Evolutionary conservation across 225 moss, liverwort and hornwort genomes (phyloP), one percentile per base, ranked within the genome.

Genomic region (Pseudoscleropodium purum): DNA sequence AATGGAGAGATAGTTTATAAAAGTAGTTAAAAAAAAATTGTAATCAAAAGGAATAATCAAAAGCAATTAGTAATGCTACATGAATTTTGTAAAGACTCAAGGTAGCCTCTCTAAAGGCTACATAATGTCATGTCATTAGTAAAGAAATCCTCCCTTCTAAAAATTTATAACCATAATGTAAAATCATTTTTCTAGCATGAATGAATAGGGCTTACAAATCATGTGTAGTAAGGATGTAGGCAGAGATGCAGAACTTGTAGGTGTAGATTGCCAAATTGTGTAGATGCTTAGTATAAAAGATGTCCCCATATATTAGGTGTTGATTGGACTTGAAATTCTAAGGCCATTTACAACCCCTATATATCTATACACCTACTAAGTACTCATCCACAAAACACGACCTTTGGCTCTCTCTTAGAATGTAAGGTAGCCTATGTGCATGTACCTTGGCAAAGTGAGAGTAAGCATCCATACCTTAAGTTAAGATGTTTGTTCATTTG

Each of bases 251-350:
- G 0, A 68, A 21, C 37, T 68, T 37, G 7, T 7, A 15, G 2
- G 4, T 4, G 64, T 3, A 7, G 1, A 31, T 1, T 66, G 11
- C 6, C n/a, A n/a, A n/a, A n/a, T n/a, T n/a, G n/a, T n/a, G 5
- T 1, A 0, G 1, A 21, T 21, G 37, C 6, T 39, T 25, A 26
- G 5, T 72, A 15, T 39, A 39, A 25, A 39, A 39, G 6, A 3
- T 70, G 4, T 2, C 68, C 37, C 4, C 3, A 8, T 11, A n/a
- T 7, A 23, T 13, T n/a, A 4, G 8, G 0, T 2, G 11, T 41
- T 41, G 15, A 25, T 1, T 41, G 24, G 15, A 14, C 41, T 41
- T 70, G 5, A 41, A 70, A 25, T 70, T 39, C 5, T 8, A 39
- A 1, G 39, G 4, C 8, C 15, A 70, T 14, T 70, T 8, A 70